A percentile compares a stretch with the other conserved stretches of the same genome.
Evolutionary conservation across 345 rosid genomes (phyloP).

Genomic region (Mercurialis annua): DNA sequence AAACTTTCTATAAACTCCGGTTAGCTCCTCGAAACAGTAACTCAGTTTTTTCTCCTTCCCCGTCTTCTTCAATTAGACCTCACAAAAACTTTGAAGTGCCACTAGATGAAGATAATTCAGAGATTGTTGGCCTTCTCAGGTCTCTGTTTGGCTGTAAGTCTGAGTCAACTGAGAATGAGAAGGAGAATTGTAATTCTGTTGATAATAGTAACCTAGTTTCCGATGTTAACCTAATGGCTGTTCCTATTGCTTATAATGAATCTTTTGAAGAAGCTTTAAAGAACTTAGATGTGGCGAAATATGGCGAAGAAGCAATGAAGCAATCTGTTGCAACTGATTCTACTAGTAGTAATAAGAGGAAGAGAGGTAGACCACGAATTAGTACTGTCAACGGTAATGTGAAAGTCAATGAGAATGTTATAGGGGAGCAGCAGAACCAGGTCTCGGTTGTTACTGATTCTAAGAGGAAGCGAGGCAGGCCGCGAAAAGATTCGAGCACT

Average conservation of each 20-base stretch:
- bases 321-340: constrained; percentile 1
- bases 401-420: too few species aligned
- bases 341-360: constrained; percentile 36
- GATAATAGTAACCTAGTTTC: constrained; percentile 9
- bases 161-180: constrained; percentile 6
- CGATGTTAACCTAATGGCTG: constrained; percentile 32
- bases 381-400: too few species aligned
- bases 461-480: constrained; percentile 68
- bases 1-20: constrained; percentile 86
- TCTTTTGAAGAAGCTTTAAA: constrained; percentile 9
- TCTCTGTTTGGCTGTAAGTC: constrained; percentile 45
- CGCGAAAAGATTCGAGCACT: constrained; percentile 38
- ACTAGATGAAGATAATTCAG: constrained; percentile 46
- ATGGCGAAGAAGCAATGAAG: constrained; percentile 5
- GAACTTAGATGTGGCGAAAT: constrained; percentile 20
- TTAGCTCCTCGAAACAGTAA: constrained; percentile 51
- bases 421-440: too few species aligned
- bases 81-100: constrained; percentile 24
- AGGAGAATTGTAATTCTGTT: neutral
- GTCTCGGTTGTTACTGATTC: too few species aligned
- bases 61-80: constrained; percentile 10
- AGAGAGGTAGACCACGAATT: constrained; percentile 66
- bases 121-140: constrained; percentile 46
- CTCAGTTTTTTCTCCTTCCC: constrained; percentile 22
- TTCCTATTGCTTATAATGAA: constrained; percentile 30